These are phyloP conservation scores for Penicillium sp. DNA, from an alignment of 2,329 filamentous ascomycete species.

Conservation along the genomic window DNA sequence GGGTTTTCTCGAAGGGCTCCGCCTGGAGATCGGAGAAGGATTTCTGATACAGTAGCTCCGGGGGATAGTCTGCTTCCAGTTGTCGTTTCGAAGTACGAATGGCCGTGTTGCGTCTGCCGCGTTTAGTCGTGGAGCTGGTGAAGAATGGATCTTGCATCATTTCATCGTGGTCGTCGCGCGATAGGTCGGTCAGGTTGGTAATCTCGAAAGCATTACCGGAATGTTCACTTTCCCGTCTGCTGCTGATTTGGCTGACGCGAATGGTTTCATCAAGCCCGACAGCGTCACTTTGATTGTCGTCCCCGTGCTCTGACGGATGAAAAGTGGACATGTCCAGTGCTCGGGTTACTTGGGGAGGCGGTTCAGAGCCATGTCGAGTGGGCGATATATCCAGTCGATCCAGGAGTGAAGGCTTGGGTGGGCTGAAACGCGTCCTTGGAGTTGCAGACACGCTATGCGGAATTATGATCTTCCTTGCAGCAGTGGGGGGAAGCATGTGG, in stretches of 20 bases:
- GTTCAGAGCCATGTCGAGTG: slow-evolving; percentile 30
- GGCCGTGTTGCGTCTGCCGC: slow-evolving; percentile 23
- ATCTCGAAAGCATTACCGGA: slow-evolving; percentile 30
- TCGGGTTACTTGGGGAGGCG: slow-evolving; percentile 24
- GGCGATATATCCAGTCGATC: slow-evolving; percentile 37
- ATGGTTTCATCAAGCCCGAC: slow-evolving; percentile 22
- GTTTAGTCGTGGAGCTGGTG: slow-evolving; percentile 25
- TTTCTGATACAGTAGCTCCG: slow-evolving; percentile 43
- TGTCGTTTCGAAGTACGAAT: slow-evolving; percentile 27
- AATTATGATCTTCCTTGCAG: slow-evolving; percentile 30
- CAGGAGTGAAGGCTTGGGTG: slow-evolving; percentile 38
- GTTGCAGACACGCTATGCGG: slow-evolving; percentile 33
- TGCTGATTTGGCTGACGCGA: slow-evolving; percentile 17
- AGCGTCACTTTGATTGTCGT: slow-evolving; percentile 20
- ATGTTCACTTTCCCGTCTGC: slow-evolving; percentile 23
- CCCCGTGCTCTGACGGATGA: slow-evolving; percentile 14
- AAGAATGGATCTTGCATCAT: slow-evolving; percentile 31
- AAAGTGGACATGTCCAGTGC: slow-evolving; percentile 19
- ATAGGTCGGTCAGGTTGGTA: slow-evolving; percentile 30
- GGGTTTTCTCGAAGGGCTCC: slow-evolving; percentile 47
- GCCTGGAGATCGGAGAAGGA: slow-evolving; percentile 46
- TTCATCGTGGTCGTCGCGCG: slow-evolving; percentile 25
- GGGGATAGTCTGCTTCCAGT: slow-evolving; percentile 47
- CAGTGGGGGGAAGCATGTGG: slow-evolving; percentile 23
- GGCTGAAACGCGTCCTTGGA: slow-evolving; percentile 38